A percentile compares a stretch with the other conserved stretches of the same genome.
phyloP scores from a whole-genome alignment of 2,329 filamentous ascomycete species.

The Beauveria medogensis region DNA sequence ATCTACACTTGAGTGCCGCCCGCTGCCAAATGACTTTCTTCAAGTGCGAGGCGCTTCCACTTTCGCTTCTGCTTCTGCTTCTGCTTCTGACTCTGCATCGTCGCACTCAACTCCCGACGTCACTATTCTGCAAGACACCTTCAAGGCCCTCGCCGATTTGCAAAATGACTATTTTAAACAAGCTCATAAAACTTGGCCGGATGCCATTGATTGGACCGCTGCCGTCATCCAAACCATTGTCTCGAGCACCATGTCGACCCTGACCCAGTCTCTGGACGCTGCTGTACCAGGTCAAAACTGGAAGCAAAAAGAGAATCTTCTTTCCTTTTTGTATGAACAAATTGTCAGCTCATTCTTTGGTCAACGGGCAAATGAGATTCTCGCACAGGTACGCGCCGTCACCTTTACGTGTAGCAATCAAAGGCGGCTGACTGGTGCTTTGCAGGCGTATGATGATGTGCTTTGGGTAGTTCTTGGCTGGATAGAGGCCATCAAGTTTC shows the following conservation, averaged over 20 bases:
- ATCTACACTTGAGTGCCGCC: neutral
- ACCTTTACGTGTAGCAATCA: neutral
- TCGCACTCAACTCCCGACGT: neutral
- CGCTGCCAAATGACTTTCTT: neutral
- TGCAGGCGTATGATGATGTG: conserved; percentile 83
- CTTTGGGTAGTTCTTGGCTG: conserved; percentile 91
- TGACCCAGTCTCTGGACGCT: conserved; percentile 51
- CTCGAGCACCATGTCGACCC: conserved; percentile 61
- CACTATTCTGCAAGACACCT: conserved; percentile 38
- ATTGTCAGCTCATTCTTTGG: conserved; percentile 74
- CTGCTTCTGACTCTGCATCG: neutral
- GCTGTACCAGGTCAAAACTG: conserved; percentile 29
- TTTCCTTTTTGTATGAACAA: conserved; percentile 76
- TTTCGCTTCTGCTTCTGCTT: neutral
- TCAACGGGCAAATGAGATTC: conserved; percentile 67
- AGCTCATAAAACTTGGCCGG: conserved; percentile 75
- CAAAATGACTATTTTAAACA: conserved; percentile 70
- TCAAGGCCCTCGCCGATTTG: conserved; percentile 63
- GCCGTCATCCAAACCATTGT: conserved; percentile 77
- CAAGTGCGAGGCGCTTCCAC: neutral
- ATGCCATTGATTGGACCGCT: conserved; percentile 86
- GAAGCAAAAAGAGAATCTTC: conserved; percentile 62
- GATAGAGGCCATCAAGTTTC: conserved; percentile 74
- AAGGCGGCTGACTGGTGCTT: neutral
- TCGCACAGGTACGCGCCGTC: conserved; percentile 39